Base-by-base conservation (phyloP, 495 filamentous ascomycete species). In the Lepraria neglecta region DNA sequence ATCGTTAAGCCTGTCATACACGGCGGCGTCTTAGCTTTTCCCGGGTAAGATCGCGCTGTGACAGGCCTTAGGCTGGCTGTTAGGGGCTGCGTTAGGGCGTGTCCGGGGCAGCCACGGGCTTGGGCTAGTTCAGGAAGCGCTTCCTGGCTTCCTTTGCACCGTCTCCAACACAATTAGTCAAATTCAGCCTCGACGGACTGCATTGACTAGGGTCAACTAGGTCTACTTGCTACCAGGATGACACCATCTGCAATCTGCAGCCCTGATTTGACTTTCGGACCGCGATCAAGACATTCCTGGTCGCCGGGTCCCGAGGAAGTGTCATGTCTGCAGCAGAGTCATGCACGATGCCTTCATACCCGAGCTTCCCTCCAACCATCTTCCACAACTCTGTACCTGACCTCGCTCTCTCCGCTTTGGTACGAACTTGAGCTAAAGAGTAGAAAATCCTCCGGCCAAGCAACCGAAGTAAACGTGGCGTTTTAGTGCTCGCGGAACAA, bases 271-370 rank as follows among this genome's bases (percentile, higher is more conserved):
- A 56, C 53, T 56, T 42, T 43, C 53, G 53, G 53, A 56, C 53
- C 53, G 53, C 38, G 33, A 15, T 56, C 33, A 42, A 56, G 53
- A 56, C 53, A 56, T 11, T 38, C 38, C 53, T 56, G 53, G 53
- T 56, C 17, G 53, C 30, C 53, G 53, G 53, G 53, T 56, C 53
- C 53, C 53, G 33, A 56, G 19, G 35, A 38, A 30, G 30, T 56
- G 53, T 56, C 53, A 56, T 38, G 53, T 21, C 38, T 56, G 53
- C 53, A 56, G 53, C 33, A 28, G 53, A 56, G 30, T 28, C 33
- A 38, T 56, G 53, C 53, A 56, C 33, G 53, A 56, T 56, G 53
- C 53, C 53, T 56, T 56, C 53, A 56, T 56, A 56, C 53, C 53
- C 53, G 53, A 19, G 21, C 33, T 15, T 30, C 53, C 38, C 24